Evolutionary conservation across 441 rosid genomes (phyloP).

Genomic region (Mallotus repandus): DNA sequence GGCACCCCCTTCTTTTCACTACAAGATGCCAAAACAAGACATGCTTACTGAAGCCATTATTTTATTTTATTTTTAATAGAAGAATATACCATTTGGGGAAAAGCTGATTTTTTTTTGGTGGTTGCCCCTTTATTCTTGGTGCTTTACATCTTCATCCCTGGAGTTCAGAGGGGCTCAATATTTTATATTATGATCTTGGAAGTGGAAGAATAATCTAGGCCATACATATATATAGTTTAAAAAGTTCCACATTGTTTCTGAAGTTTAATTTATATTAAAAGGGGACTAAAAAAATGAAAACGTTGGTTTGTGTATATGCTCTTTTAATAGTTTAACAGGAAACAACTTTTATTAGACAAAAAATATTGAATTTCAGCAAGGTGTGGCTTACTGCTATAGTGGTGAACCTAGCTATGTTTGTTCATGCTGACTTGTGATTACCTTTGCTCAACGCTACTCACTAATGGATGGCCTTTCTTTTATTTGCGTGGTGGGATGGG

Average conservation of each 20-base stretch:
- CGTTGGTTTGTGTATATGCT: background rate
- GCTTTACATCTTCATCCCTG: background rate
- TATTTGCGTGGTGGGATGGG: background rate
- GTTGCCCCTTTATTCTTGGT: slow-evolving; percentile 10
- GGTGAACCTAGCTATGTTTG: background rate
- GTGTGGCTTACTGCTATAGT: too few species aligned
- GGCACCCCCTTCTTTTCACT: background rate
- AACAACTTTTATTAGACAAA: too few species aligned
- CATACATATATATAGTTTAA: background rate
- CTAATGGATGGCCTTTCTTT: background rate
- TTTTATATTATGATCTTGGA: background rate
- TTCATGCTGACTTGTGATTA: background rate
- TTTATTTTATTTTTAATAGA: background rate
- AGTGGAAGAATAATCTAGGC: slow-evolving; percentile 8
- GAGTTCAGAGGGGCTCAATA: background rate
- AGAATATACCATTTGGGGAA: background rate
- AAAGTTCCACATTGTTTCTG: background rate
- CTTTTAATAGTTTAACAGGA: background rate
- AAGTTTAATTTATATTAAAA: background rate
- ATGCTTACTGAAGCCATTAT: background rate
- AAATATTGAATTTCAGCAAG: too few species aligned
- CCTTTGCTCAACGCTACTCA: background rate
- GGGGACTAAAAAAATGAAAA: background rate
- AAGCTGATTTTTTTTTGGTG: slow-evolving; percentile 3
- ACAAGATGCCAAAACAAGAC: slow-evolving; percentile 12